Evolutionary conservation across 202 grass and related monocot genomes (phyloP).

Genomic region (Alloteropsis angusta): DNA sequence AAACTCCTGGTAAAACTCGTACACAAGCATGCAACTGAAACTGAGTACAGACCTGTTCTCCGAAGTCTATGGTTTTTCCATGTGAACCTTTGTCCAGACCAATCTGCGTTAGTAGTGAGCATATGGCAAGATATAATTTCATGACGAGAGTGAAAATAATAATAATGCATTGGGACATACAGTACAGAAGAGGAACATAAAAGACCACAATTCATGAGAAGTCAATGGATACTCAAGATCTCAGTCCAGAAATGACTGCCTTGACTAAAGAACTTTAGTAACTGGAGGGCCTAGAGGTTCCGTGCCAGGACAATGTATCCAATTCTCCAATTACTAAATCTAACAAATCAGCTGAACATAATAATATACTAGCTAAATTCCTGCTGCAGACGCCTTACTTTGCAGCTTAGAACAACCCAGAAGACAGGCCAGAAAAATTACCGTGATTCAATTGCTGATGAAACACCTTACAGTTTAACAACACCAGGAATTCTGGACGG

Average conservation of each 20-base stretch:
- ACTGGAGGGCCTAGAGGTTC: too few species aligned
- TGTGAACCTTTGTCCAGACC: slow-evolving; percentile 86
- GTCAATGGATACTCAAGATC: not conserved
- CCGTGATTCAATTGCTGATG: too few species aligned
- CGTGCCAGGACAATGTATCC: not conserved
- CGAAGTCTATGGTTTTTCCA: slow-evolving; percentile 61
- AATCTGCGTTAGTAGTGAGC: slow-evolving; percentile 38
- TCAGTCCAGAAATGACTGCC: not conserved
- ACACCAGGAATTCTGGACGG: not conserved
- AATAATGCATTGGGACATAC: not conserved
- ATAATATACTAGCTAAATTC: not conserved
- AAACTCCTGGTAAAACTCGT: not conserved
- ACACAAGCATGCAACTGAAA: slow-evolving; percentile 16
- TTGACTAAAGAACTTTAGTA: not conserved
- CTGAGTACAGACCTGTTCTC: slow-evolving; percentile 52
- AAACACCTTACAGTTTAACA: too few species aligned
- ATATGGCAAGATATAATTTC: not conserved
- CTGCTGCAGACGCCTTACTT: not conserved
- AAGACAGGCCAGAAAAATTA: too few species aligned
- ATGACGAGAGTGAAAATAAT: not conserved
- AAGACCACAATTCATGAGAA: not conserved
- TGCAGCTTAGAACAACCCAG: not conserved
- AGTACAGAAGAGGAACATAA: not conserved
- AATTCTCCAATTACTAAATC: not conserved
- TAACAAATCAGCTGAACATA: not conserved